These are phyloP conservation scores for Hamamelis virginiana DNA, from an alignment of 164 flowering plant genomes.

Conservation along the genomic window DNA sequence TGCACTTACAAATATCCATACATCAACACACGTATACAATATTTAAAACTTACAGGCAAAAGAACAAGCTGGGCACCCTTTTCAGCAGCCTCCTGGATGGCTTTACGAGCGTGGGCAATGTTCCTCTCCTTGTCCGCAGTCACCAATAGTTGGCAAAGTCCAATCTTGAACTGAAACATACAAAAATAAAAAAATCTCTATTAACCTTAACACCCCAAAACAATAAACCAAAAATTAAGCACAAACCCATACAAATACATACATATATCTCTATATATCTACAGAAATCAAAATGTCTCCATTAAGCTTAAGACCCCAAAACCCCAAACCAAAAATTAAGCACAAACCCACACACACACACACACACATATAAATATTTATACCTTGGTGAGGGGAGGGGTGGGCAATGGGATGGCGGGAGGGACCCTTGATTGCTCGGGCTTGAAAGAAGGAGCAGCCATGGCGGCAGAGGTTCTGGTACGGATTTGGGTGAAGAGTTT, in stretches of 20 bases:
- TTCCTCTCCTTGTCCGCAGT: conserved; percentile 86
- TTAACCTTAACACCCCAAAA: neutral
- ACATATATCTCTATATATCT: too few relatives aligned
- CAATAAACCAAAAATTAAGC: neutral
- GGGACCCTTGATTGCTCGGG: conserved; percentile 65
- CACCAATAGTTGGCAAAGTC: conserved; percentile 80
- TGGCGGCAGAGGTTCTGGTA: neutral
- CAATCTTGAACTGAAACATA: conserved; percentile 74
- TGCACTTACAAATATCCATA: neutral
- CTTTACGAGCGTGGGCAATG: conserved; percentile 76
- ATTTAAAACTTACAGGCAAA: conserved; percentile 68
- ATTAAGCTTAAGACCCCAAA: neutral
- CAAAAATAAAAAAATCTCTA: neutral
- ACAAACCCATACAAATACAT: too few relatives aligned
- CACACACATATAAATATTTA: neutral
- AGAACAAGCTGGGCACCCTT: conserved; percentile 91
- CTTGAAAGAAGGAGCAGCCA: conserved; percentile 47
- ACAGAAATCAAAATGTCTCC: neutral
- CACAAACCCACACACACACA: neutral
- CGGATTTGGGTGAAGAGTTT: neutral
- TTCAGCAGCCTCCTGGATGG: conserved; percentile 77
- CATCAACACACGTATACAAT: neutral
- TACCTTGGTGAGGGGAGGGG: conserved; percentile 60
- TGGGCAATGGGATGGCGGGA: conserved; percentile 48
- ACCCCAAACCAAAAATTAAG: neutral